Base-by-base conservation (phyloP, 2,329 filamentous ascomycete genomes). In the Sporothrix sp. region DNA sequence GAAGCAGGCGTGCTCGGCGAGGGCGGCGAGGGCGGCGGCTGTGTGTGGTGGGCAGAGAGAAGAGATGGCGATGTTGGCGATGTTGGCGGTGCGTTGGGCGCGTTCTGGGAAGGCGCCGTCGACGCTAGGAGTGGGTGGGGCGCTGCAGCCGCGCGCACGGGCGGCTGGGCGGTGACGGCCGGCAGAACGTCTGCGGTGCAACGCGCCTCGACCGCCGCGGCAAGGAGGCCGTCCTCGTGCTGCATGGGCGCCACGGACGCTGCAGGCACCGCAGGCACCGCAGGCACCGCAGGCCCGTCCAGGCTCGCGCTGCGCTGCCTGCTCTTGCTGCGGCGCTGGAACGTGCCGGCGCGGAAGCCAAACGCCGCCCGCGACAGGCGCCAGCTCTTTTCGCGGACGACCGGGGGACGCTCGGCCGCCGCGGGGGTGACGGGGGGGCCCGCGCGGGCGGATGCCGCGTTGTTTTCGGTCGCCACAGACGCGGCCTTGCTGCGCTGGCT, bases 361-460 rank as follows among this genome's bases (percentile, higher is more conserved):
- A 56, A 45, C 8, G 43, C 42, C 3, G 45, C 32, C 16, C 32
- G 35, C 7, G 48, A 36, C 44, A 58, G 42, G 2, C 36, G 54
- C 53, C 55, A 54, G 46, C 48, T 50, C 36, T 30, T 44, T n/a
- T 54, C 51, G 14, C 52, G 48, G 0, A 35, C 16, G 25, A 51
- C 18, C 11, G 39, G 32, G 14, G 50, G 16, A 18, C 37, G 11
- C n/a, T n/a, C n/a, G n/a, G n/a, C n/a, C n/a, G n/a, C n/a, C n/a
- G n/a, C n/a, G n/a, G n/a, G n/a, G 43, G 30, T 11, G 42, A 28
- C 27, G 25, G 43, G 4, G 43, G 43, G 8, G 43, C 35, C 27
- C n/a, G 32, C 46, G 13, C 36, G 43, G 30, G 35, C 30, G 20
- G 43, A 30, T 16, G 43, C 30, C 25, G 43, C 30, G 7, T 11